Percentiles rank a stretch among this genome's conserved stretches.
These are phyloP conservation scores for Quercus engelmannii DNA, from an alignment of 306 rosid genomes.

Conservation along the genomic window DNA sequence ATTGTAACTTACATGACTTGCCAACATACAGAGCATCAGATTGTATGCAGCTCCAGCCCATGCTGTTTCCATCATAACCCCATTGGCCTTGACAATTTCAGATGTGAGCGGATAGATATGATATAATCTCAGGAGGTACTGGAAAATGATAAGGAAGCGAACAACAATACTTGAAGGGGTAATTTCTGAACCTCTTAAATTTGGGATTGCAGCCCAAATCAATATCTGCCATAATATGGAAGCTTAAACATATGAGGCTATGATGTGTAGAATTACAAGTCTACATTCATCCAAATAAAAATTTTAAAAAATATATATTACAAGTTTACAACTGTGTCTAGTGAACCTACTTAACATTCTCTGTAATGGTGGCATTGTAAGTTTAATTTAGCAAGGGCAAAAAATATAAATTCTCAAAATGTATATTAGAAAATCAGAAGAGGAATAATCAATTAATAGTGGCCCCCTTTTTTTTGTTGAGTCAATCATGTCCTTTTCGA, in stretches of 20 bases:
- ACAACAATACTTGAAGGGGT: constrained; percentile 40
- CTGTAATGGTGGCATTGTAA: neutral
- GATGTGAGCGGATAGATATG: constrained; percentile 53
- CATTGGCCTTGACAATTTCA: constrained; percentile 47
- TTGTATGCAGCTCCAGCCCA: constrained; percentile 71
- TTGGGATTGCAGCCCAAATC: constrained; percentile 54
- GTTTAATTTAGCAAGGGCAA: neutral
- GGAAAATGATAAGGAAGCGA: constrained; percentile 43
- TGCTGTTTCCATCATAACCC: constrained; percentile 60
- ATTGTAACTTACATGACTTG: constrained; percentile 53
- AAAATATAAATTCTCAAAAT: neutral
- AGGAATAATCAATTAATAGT: neutral
- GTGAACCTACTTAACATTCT: neutral
- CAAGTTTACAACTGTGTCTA: neutral
- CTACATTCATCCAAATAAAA: neutral
- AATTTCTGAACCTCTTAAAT: constrained; percentile 43
- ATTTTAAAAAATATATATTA: neutral
- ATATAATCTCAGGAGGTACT: constrained; percentile 56
- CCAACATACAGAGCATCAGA: constrained; percentile 55
- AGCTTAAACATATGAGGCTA: constrained; percentile 11
- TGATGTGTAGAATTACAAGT: no score
- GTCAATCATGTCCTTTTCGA: neutral
- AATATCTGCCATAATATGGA: constrained; percentile 36
- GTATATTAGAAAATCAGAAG: neutral
- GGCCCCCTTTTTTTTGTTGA: no score